Evolutionary conservation across 202 grass and related monocot species (phyloP).

Genomic region (Carex sylvatica): DNA sequence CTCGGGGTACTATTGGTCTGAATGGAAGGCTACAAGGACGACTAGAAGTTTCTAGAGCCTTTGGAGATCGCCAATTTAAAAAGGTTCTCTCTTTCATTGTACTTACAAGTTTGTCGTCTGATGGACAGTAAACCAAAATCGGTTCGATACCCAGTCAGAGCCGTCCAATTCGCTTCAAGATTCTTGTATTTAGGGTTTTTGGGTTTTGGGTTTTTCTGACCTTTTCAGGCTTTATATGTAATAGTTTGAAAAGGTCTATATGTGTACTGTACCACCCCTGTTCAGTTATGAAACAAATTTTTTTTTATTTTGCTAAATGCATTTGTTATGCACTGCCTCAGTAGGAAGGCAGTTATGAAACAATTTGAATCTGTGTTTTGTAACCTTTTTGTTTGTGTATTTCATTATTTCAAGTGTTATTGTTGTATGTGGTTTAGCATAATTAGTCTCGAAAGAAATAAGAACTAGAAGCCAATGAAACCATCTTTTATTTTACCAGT

Average conservation of each 20-base stretch:
- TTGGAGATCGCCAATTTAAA: conserved; percentile 96
- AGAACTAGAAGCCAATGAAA: background rate
- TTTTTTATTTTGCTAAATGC: too few relatives aligned
- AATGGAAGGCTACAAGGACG: conserved; percentile 95
- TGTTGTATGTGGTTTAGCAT: background rate
- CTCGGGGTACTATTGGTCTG: conserved; percentile 72
- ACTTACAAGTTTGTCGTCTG: background rate
- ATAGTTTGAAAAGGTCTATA: too few relatives aligned
- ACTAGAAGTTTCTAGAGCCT: conserved; percentile 91
- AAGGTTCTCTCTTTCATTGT: conserved; percentile 45
- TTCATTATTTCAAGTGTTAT: background rate
- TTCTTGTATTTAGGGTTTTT: too few relatives aligned
- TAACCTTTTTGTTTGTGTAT: background rate
- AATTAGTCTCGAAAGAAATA: background rate
- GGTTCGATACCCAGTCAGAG: too few relatives aligned
- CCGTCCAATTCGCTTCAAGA: too few relatives aligned
- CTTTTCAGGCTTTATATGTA: too few relatives aligned
- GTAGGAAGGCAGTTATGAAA: background rate
- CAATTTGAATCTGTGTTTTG: background rate
- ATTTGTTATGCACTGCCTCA: too few relatives aligned
- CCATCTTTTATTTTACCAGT: background rate
- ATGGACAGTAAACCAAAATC: too few relatives aligned
- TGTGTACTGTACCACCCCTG: too few relatives aligned
- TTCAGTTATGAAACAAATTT: background rate
- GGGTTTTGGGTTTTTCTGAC: too few relatives aligned